Conservation (phyloP, 2,329 filamentous ascomycete genomes). For the Chaetomium sp. region DNA sequence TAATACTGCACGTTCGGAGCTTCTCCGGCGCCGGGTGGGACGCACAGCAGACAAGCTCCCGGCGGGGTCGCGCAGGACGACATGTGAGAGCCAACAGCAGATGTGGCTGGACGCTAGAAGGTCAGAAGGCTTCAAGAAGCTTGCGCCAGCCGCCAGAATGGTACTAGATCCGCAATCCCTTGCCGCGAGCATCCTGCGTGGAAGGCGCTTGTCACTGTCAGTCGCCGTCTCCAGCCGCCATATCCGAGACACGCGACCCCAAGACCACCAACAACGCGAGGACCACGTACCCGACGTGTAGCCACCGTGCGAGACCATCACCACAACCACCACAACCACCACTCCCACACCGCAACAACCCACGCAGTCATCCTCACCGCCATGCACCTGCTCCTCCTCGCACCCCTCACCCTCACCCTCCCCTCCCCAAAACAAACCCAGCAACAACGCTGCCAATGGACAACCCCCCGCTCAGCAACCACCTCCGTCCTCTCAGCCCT, state of each 20-base stretch:
- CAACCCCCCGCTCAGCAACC: conserved; percentile 11
- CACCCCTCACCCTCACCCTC: neutral
- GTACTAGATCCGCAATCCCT: neutral
- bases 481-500: conserved; percentile 17
- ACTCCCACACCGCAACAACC: neutral
- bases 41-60: neutral
- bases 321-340: neutral
- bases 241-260: neutral
- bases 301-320: neutral
- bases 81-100: neutral
- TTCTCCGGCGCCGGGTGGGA: neutral
- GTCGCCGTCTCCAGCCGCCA: neutral
- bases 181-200: neutral
- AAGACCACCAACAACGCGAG: neutral
- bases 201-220: neutral
- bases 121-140: neutral
- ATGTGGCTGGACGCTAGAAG: conserved; percentile 1
- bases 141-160: neutral
- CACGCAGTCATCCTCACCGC: neutral
- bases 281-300: neutral
- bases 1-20: neutral
- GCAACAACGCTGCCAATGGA: conserved; percentile 14
- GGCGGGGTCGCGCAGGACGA: neutral
- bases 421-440: neutral
- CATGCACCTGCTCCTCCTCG: neutral